These are phyloP conservation scores for Dictyostelium brefeldianum DNA, from an alignment of 78 protist genomes.

Conservation along the genomic window DNA sequence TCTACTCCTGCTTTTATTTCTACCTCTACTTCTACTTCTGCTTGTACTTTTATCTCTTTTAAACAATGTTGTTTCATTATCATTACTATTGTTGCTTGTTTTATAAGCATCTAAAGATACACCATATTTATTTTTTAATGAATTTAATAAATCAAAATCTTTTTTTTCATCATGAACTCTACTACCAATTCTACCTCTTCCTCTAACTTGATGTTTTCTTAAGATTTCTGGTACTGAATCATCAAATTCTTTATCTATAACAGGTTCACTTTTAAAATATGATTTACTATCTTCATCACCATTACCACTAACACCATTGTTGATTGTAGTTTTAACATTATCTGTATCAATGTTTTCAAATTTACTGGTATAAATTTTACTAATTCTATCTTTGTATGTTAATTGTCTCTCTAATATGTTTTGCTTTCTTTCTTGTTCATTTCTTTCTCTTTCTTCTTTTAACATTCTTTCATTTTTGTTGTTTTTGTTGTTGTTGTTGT, in stretches of 20 bases:
- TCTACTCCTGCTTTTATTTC: not conserved
- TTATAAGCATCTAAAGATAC: conserved; percentile 42
- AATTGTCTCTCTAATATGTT: not conserved
- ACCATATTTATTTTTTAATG: conserved; percentile 47
- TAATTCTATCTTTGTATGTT: not conserved
- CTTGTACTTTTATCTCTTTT: not conserved
- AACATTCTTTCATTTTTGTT: not conserved
- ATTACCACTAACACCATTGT: not conserved
- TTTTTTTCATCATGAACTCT: conserved; percentile 71
- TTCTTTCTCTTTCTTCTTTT: not conserved
- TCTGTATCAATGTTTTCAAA: not conserved
- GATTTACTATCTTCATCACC: not conserved
- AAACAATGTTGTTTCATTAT: not conserved
- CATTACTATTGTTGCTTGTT: not conserved
- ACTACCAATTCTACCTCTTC: conserved; percentile 75
- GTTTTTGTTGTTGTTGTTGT: not conserved
- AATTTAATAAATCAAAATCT: conserved; percentile 34
- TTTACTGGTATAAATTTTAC: not conserved
- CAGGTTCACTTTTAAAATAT: too few relatives aligned
- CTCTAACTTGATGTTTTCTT: conserved; percentile 50
- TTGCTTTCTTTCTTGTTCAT: not conserved
- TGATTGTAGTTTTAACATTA: not conserved
- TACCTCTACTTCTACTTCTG: not conserved
- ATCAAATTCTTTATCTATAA: conserved; percentile 51
- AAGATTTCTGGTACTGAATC: conserved; percentile 63